Conservation (phyloP, 2,329 filamentous ascomycete genomes). For the Colletotrichum abscissum region DNA sequence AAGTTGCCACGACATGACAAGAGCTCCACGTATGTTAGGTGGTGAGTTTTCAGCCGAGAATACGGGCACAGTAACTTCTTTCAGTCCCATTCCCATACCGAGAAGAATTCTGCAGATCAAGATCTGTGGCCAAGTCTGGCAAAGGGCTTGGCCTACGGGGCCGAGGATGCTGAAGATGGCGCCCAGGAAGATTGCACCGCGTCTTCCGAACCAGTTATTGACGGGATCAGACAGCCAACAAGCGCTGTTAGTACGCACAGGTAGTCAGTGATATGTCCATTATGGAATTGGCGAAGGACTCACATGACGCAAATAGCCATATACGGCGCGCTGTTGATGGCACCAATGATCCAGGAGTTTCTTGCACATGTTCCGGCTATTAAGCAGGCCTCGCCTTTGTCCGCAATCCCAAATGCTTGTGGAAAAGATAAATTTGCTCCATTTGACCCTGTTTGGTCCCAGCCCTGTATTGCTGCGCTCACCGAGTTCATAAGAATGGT, state of each 20-base stretch:
- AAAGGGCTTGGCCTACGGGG: conserved; percentile 69
- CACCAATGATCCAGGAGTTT: conserved; percentile 70
- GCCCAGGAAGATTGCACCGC: conserved; percentile 73
- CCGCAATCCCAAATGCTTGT: conserved; percentile 58
- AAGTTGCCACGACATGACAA: conserved; percentile 81
- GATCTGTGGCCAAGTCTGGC: conserved; percentile 69
- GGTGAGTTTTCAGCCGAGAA: conserved; percentile 65
- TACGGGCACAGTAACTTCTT: conserved; percentile 61
- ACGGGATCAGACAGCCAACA: conserved; percentile 72
- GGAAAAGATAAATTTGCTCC: conserved; percentile 62
- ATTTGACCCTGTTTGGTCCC: conserved; percentile 60
- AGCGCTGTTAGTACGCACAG: not conserved
- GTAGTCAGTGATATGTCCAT: conserved; percentile 7
- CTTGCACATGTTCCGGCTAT: conserved; percentile 49
- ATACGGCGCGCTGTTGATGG: conserved; percentile 65
- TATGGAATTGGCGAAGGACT: not conserved
- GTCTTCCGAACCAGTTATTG: conserved; percentile 68
- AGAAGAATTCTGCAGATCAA: conserved; percentile 61
- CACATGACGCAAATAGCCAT: conserved; percentile 40
- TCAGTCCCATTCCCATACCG: conserved; percentile 70
- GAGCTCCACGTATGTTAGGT: conserved; percentile 60
- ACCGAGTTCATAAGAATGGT: conserved; percentile 63
- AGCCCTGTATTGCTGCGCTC: conserved; percentile 65
- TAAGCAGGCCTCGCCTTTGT: conserved; percentile 44
- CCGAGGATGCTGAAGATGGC: conserved; percentile 71